phyloP scores from a whole-genome alignment of 805 yeast species.

The Metschnikowia kofuensis region DNA sequence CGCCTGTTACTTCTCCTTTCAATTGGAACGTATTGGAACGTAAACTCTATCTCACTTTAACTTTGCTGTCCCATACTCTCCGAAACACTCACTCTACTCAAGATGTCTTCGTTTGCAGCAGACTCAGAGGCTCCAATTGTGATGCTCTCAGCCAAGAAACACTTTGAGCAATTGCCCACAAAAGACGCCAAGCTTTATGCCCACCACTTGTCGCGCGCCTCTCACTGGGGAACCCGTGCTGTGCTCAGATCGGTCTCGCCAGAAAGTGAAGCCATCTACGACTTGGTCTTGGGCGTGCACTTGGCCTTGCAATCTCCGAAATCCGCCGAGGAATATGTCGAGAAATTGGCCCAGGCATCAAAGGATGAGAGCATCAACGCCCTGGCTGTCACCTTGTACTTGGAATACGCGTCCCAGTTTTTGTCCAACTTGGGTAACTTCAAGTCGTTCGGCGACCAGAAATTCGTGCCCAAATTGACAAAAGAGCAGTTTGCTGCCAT shows the following conservation, averaged over 20 bases:
- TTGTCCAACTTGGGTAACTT: constrained; percentile 73
- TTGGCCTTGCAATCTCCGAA: constrained; percentile 44
- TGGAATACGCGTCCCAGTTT: constrained; percentile 76
- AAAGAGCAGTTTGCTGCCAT: constrained; percentile 45
- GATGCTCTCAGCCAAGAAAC: constrained; percentile 58
- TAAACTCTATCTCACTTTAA: no score
- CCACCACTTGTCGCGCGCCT: constrained; percentile 78
- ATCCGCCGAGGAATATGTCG: constrained; percentile 37
- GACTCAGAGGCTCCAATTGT: constrained; percentile 45
- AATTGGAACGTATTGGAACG: no score
- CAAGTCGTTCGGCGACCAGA: constrained; percentile 86
- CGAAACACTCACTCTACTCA: no score
- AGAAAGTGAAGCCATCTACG: constrained; percentile 74
- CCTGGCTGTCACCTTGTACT: constrained; percentile 43
- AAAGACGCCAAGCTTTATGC: constrained; percentile 65
- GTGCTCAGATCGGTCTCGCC: constrained; percentile 79
- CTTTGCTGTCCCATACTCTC: no score
- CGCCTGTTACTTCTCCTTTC: no score
- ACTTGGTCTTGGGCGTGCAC: constrained; percentile 63
- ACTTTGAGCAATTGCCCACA: constrained; percentile 61
- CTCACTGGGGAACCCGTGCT: constrained; percentile 79
- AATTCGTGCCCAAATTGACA: constrained; percentile 69
- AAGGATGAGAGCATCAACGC: constrained; percentile 20
- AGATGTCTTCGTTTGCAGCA: constrained; percentile 21
- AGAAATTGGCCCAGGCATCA: constrained; percentile 22